These are phyloP conservation scores for Ustilago tritici DNA, from an alignment of 1,284 basidiomycete species.

Conservation along the genomic window DNA sequence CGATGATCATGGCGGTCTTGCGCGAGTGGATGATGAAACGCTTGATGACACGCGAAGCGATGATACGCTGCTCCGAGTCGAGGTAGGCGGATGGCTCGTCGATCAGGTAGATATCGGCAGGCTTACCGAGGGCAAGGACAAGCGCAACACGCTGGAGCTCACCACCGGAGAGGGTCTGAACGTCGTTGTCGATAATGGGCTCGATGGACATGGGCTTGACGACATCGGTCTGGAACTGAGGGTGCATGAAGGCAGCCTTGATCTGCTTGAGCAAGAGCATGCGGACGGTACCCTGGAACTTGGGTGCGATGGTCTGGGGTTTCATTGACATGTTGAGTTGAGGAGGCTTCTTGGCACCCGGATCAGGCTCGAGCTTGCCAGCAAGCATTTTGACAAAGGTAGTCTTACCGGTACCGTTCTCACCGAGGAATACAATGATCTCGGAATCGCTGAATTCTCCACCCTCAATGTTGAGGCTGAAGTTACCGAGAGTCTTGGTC, in stretches of 20 bases:
- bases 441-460: conserved; percentile 68
- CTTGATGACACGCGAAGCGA: conserved; percentile 68
- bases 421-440: conserved; percentile 69
- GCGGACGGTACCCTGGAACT: conserved; percentile 69
- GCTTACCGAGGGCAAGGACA: conserved; percentile 68
- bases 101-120: conserved; percentile 69
- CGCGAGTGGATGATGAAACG: conserved; percentile 70
- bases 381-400: conserved; percentile 70
- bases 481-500: conserved; percentile 68
- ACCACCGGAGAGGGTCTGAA: conserved; percentile 68
- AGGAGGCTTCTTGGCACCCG: conserved; percentile 63
- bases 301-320: conserved; percentile 69
- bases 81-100: conserved; percentile 69
- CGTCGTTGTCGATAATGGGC: conserved; percentile 69
- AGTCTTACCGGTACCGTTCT: conserved; percentile 70
- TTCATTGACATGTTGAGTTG: conserved; percentile 69
- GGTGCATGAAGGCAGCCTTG: conserved; percentile 69
- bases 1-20: conserved; percentile 70
- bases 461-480: conserved; percentile 65
- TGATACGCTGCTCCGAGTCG: conserved; percentile 70
- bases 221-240: conserved; percentile 70
- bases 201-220: conserved; percentile 69
- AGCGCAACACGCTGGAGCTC: conserved; percentile 69
- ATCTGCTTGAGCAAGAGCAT: conserved; percentile 70
- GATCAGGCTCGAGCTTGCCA: conserved; percentile 67